These are phyloP conservation scores for Margaritispora aquatica DNA, from an alignment of 495 filamentous ascomycete genomes.

Conservation along the genomic window DNA sequence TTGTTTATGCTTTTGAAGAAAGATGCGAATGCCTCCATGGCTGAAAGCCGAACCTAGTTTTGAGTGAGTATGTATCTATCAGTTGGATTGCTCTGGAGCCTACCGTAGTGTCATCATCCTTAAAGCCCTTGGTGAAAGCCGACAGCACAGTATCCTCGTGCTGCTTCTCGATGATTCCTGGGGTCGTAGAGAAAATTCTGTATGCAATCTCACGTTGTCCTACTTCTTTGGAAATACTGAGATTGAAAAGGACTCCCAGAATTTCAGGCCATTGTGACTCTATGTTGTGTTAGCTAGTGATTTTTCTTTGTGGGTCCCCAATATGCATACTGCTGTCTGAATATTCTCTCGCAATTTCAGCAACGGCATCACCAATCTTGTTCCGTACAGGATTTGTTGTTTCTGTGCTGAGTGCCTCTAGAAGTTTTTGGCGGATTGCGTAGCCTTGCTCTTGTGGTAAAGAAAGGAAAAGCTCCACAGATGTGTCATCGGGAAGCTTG, in stretches of 20 bases:
- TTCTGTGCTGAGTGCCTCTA: slow-evolving; percentile 70
- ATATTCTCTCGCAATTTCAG: slow-evolving; percentile 91
- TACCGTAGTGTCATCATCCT: slow-evolving; percentile 77
- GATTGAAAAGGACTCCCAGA: slow-evolving; percentile 73
- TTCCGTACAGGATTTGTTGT: slow-evolving; percentile 66
- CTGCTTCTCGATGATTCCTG: slow-evolving; percentile 92
- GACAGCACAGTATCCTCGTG: slow-evolving; percentile 79
- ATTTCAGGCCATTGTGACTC: slow-evolving; percentile 89
- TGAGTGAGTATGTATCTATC: background rate
- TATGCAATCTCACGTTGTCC: slow-evolving; percentile 85
- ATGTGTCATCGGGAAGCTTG: slow-evolving; percentile 65
- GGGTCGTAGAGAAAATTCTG: slow-evolving; percentile 90
- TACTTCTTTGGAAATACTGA: slow-evolving; percentile 76
- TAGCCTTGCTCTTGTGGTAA: slow-evolving; percentile 62
- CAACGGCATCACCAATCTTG: slow-evolving; percentile 94
- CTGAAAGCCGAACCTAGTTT: slow-evolving; percentile 68
- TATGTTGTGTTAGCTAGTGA: slow-evolving; percentile 28
- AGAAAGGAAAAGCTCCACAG: slow-evolving; percentile 76
- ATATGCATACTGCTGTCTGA: slow-evolving; percentile 71
- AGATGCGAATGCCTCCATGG: slow-evolving; percentile 93
- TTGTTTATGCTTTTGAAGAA: slow-evolving; percentile 89
- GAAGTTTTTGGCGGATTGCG: slow-evolving; percentile 73
- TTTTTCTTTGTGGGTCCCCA: background rate
- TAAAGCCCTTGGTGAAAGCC: slow-evolving; percentile 87
- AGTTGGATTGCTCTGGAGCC: slow-evolving; percentile 14